These are phyloP conservation scores for Albatrellus ellisii DNA, from an alignment of 768 basidiomycete species.

Conservation along the genomic window DNA sequence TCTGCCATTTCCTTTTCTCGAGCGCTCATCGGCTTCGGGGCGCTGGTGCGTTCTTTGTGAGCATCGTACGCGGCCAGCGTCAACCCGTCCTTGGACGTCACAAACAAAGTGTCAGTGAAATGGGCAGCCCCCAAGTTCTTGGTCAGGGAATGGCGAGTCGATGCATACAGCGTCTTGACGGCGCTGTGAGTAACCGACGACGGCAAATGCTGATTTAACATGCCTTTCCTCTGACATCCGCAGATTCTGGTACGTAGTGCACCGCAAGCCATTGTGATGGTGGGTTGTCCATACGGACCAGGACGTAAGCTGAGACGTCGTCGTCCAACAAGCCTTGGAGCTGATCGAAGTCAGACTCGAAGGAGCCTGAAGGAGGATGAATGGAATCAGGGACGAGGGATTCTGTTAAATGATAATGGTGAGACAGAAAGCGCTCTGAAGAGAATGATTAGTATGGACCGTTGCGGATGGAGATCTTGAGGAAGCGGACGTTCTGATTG, in stretches of 20 bases:
- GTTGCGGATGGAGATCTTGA: slow-evolving; percentile 66
- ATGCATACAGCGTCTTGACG: slow-evolving; percentile 77
- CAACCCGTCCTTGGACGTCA: slow-evolving; percentile 56
- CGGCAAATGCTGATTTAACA: not conserved
- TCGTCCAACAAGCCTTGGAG: slow-evolving; percentile 49
- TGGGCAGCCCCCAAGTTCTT: slow-evolving; percentile 62
- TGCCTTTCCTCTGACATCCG: slow-evolving; percentile 76
- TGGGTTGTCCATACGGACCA: slow-evolving; percentile 49
- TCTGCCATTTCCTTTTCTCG: slow-evolving; percentile 75
- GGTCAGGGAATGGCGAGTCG: slow-evolving; percentile 54
- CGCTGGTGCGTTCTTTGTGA: slow-evolving; percentile 56
- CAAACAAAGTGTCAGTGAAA: slow-evolving; percentile 68
- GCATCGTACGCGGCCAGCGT: slow-evolving; percentile 58
- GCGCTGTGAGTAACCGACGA: not conserved
- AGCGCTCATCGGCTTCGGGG: slow-evolving; percentile 72
- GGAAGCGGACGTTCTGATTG: slow-evolving; percentile 43
- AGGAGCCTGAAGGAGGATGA: slow-evolving; percentile 32
- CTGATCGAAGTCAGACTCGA: slow-evolving; percentile 47
- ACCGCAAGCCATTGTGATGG: slow-evolving; percentile 59
- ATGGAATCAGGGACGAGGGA: slow-evolving; percentile 49
- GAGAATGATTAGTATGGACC: slow-evolving; percentile 32
- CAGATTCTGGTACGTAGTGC: slow-evolving; percentile 72
- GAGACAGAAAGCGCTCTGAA: slow-evolving; percentile 15
- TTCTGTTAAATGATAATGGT: slow-evolving; percentile 31
- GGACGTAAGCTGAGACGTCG: slow-evolving; percentile 59